These are phyloP conservation scores for Calocybe indica DNA, from an alignment of 768 basidiomycete genomes.

Conservation along the genomic window DNA sequence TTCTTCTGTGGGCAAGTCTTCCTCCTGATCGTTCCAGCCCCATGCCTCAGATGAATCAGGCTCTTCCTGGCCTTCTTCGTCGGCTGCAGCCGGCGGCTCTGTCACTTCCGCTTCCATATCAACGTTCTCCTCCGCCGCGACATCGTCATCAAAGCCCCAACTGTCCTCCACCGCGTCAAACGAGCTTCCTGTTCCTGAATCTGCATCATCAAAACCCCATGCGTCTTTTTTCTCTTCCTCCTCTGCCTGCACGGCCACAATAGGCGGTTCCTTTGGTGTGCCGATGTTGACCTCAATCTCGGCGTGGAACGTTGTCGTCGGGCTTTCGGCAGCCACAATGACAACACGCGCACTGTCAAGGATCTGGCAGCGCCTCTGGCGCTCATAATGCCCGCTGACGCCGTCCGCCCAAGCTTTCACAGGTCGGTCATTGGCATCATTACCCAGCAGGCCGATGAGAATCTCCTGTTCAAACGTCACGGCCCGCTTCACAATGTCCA, in stretches of 20 bases:
- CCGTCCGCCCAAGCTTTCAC: constrained; percentile 67
- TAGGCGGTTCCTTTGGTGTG: constrained; percentile 9
- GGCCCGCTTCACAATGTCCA: constrained; percentile 50
- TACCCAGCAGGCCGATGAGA: constrained; percentile 43
- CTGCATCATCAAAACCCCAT: constrained; percentile 48
- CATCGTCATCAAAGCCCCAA: constrained; percentile 52
- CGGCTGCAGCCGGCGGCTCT: background rate
- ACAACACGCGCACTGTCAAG: constrained; percentile 55
- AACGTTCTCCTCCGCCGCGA: constrained; percentile 3
- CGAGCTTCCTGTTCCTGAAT: constrained; percentile 14
- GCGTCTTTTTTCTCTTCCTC: constrained; percentile 30
- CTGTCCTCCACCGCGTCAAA: constrained; percentile 32
- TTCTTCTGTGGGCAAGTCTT: constrained; percentile 31
- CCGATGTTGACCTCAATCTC: constrained; percentile 24
- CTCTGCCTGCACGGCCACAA: constrained; percentile 17
- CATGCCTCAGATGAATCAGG: constrained; percentile 57
- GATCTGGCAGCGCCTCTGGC: constrained; percentile 60
- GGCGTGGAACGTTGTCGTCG: constrained; percentile 33
- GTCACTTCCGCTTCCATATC: constrained; percentile 2
- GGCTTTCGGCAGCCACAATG: constrained; percentile 38
- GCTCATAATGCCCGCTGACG: constrained; percentile 72
- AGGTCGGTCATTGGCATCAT: constrained; percentile 39
- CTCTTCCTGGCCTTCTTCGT: constrained; percentile 18
- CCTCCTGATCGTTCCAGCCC: constrained; percentile 69
- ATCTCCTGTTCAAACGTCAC: constrained; percentile 61